These are phyloP conservation scores for Boletus tylopilopsis DNA, from an alignment of 768 basidiomycete genomes.

Conservation along the genomic window DNA sequence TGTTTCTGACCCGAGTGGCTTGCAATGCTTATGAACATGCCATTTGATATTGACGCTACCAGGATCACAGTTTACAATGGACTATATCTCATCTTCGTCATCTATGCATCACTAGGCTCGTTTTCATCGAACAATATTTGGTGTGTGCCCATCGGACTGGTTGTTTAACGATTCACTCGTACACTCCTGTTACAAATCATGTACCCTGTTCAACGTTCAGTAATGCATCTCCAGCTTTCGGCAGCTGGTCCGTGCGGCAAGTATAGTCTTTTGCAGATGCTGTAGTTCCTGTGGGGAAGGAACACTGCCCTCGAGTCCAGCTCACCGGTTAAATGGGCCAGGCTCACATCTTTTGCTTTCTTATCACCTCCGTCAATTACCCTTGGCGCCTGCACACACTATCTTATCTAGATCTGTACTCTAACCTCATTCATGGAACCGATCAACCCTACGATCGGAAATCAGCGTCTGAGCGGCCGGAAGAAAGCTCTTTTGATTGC, in stretches of 20 bases:
- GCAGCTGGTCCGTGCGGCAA: not conserved
- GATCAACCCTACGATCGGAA: conserved; percentile 9
- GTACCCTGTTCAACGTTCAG: not conserved
- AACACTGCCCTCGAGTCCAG: not conserved
- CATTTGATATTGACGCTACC: conserved; percentile 1
- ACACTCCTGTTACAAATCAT: not conserved
- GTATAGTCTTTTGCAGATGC: not conserved
- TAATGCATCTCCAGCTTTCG: not conserved
- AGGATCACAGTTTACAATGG: not conserved
- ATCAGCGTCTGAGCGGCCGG: no score
- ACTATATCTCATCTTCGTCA: not conserved
- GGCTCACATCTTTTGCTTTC: no score
- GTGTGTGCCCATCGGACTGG: conserved; percentile 1
- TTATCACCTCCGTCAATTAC: not conserved
- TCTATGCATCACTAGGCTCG: not conserved
- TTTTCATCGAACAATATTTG: conserved; percentile 8
- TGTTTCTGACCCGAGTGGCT: conserved; percentile 45
- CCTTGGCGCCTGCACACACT: not conserved
- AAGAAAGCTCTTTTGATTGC: conserved; percentile 27
- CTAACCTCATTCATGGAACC: not conserved
- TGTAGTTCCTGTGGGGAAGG: conserved; percentile 11
- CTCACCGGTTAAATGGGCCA: no score
- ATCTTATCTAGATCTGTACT: conserved; percentile 20
- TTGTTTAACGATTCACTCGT: conserved; percentile 1
- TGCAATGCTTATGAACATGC: conserved; percentile 43